Base-by-base conservation (phyloP, 2,329 filamentous ascomycete species). In the Fusarium incarnatum region DNA sequence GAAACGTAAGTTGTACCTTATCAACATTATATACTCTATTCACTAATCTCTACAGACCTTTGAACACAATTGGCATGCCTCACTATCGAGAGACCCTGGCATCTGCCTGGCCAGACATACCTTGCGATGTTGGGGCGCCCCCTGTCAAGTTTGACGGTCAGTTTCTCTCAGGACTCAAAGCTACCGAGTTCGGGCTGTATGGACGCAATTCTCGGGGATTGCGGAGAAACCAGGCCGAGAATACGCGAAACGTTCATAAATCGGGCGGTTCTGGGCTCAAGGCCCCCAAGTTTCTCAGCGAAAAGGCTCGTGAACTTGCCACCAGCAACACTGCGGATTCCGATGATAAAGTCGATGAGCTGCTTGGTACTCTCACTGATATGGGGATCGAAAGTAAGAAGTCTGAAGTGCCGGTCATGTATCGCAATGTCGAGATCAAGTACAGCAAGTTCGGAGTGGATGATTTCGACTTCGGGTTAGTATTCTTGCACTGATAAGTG, bases 401-500 rank as follows among this genome's bases (percentile, higher is more conserved):
- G 69, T 89, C 92, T 42, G 94, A 97, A 60, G 92, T 96, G 7
- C 92, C 95, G 23, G 88, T 92, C 11, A 93, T 96, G 83, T 99
- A 99, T 79, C 91, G 92, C 70, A 94, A 94, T 75, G 92, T 98
- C 13, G 95, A 98, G 79, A 99, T 99, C 82, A 98, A 98, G 79
- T 99, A 98, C 83, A 98, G 95, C 85, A 97, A 94, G 78, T 99
- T 98, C 79, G 96, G 96, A 22, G 94, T 99, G n/a, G 95, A 98
- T 76, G 97, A 99, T 79, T 99, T 99, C 79, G 96, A 99, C 79
- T 99, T 99, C 81, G 92, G 92, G 90, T 93, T 82, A 75, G 89
- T 81, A 30, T 27, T 27, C 34, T n/a, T 27, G 61, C 68, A 48
- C 62, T 56, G 10, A 30, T 2, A 30, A 15, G 52, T 22, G 9